Evolutionary conservation across 805 yeast genomes (phyloP).

Genomic region (Saccharomycopsis olivae): DNA sequence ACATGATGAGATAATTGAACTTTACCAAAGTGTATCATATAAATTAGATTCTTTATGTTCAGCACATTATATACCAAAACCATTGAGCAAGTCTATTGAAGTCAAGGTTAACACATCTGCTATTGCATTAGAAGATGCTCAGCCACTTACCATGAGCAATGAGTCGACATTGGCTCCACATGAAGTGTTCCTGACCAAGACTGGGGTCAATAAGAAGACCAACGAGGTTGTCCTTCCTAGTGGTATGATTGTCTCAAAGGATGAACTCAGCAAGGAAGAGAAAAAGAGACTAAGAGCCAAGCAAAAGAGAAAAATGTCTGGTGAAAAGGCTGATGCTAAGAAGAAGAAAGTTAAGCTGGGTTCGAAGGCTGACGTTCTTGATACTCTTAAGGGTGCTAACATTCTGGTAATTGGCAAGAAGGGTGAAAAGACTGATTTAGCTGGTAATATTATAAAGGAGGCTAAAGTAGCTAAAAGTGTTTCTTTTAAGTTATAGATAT

Average conservation of each 20-base stretch:
- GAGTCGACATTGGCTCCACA: slow-evolving; percentile 86
- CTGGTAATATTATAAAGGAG: slow-evolving; percentile 51
- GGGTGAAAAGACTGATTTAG: slow-evolving; percentile 66
- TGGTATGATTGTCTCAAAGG: slow-evolving; percentile 72
- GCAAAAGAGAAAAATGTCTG: slow-evolving; percentile 35
- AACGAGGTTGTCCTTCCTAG: slow-evolving; percentile 63
- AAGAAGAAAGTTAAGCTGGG: slow-evolving; percentile 33
- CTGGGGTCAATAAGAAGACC: slow-evolving; percentile 30
- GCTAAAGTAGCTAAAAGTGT: slow-evolving; percentile 19
- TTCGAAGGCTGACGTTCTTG: slow-evolving; percentile 53
- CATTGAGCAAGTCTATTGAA: slow-evolving; percentile 67
- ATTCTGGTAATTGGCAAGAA: slow-evolving; percentile 67
- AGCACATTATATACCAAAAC: slow-evolving; percentile 92
- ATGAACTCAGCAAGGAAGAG: slow-evolving; percentile 75
- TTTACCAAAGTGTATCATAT: slow-evolving; percentile 53
- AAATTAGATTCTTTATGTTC: slow-evolving; percentile 83
- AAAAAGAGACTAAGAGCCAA: slow-evolving; percentile 82
- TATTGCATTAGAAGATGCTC: slow-evolving; percentile 91
- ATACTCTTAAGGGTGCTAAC: slow-evolving; percentile 62
- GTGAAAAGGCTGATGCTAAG: slow-evolving; percentile 20
- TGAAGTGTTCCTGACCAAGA: slow-evolving; percentile 60
- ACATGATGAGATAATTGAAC: slow-evolving; percentile 65
- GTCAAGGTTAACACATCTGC: slow-evolving; percentile 77
- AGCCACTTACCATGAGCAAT: slow-evolving; percentile 71
- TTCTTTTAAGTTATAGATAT: slow-evolving; percentile 12